phyloP scores from a whole-genome alignment of 768 basidiomycete genomes.

The Amanita fuliginea region DNA sequence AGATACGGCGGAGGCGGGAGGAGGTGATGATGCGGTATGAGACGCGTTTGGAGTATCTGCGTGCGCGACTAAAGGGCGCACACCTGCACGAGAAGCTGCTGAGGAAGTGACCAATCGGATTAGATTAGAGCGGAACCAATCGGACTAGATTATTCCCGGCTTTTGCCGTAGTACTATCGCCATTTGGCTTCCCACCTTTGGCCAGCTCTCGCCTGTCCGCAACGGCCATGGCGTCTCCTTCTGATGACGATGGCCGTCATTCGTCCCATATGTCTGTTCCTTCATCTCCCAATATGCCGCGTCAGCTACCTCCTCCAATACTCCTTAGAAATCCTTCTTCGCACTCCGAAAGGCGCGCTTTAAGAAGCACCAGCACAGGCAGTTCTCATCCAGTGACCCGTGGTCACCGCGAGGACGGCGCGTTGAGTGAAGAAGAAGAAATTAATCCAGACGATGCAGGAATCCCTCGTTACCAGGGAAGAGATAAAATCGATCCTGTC shows the following conservation, averaged over 20 bases:
- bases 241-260: background rate
- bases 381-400: constrained; percentile 42
- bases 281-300: constrained; percentile 35
- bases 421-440: constrained; percentile 45
- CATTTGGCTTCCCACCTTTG: constrained; percentile 20
- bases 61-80: constrained; percentile 74
- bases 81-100: constrained; percentile 75
- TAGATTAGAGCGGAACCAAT: constrained; percentile 7
- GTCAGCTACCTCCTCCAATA: constrained; percentile 29
- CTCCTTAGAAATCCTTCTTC: constrained; percentile 40
- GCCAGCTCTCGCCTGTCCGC: constrained; percentile 12
- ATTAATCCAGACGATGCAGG: constrained; percentile 23
- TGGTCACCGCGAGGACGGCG: constrained; percentile 33
- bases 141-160: constrained; percentile 12
- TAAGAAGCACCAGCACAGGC: constrained; percentile 53
- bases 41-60: constrained; percentile 65
- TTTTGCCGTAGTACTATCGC: constrained; percentile 16
- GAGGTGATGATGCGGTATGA: constrained; percentile 69
- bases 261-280: constrained; percentile 44
- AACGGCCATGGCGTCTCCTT: constrained; percentile 30
- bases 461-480: constrained; percentile 15
- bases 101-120: constrained; percentile 36
- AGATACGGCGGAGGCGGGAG: constrained; percentile 56
- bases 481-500: constrained; percentile 32
- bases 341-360: constrained; percentile 32